Conservation (phyloP, 257 asterid genomes). For the Gentiana dahurica region DNA sequence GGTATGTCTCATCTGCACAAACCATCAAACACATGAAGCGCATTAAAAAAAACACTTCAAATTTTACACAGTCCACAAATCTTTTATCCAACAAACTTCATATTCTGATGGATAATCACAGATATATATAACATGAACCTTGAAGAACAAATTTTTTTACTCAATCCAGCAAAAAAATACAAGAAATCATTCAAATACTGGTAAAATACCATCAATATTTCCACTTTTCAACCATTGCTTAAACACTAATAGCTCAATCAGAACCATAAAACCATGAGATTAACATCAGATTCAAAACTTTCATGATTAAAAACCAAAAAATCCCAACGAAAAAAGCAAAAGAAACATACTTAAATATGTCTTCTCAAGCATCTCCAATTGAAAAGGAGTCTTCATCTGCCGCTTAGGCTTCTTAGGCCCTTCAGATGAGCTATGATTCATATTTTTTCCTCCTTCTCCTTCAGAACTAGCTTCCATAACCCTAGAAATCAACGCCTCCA, state of each 20-base stretch:
- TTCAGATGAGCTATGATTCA: slow-evolving; percentile 43
- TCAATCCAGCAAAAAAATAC: not conserved
- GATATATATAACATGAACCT: no score
- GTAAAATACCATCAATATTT: not conserved
- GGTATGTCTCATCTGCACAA: slow-evolving; percentile 79
- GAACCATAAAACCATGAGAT: not conserved
- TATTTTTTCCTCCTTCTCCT: slow-evolving; percentile 46
- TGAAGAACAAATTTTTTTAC: no score
- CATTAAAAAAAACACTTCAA: not conserved
- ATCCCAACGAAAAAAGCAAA: not conserved
- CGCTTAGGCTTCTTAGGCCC: slow-evolving; percentile 86
- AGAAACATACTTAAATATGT: slow-evolving; percentile 60
- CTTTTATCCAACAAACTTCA: no score
- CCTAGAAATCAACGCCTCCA: slow-evolving; percentile 25
- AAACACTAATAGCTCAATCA: not conserved
- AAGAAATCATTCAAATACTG: not conserved
- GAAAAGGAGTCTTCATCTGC: slow-evolving; percentile 99
- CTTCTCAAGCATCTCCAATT: slow-evolving; percentile 78
- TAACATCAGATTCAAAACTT: slow-evolving; percentile 2
- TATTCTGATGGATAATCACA: no score
- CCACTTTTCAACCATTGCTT: not conserved
- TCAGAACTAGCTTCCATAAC: slow-evolving; percentile 84
- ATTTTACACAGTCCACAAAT: not conserved
- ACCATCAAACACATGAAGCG: slow-evolving; percentile 4
- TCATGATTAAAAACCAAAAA: not conserved